Evolutionary conservation across 768 basidiomycete genomes (phyloP).

Genomic region (Boletus rubroflammeus): DNA sequence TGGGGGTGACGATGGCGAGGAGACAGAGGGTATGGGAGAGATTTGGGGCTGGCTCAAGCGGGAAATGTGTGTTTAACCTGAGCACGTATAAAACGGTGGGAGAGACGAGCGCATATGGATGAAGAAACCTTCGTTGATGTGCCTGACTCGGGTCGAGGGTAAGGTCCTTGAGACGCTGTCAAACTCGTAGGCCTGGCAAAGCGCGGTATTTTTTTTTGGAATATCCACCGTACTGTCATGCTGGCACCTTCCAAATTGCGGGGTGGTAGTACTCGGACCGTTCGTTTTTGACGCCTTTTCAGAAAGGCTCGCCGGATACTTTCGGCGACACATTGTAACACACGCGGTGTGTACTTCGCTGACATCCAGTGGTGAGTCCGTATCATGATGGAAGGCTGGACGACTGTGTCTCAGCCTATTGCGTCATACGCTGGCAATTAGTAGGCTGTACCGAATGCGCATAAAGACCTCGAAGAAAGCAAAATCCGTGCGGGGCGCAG

Average conservation of each 20-base stretch:
- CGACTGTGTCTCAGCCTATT: no score
- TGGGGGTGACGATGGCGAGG: background rate
- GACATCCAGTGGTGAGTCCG: no score
- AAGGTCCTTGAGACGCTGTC: background rate
- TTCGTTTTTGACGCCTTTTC: background rate
- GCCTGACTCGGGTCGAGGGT: background rate
- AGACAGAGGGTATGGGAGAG: conserved; percentile 11
- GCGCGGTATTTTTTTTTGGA: no score
- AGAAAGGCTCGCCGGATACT: background rate
- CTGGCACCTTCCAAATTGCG: background rate
- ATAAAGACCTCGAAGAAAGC: no score
- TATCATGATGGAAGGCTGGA: no score
- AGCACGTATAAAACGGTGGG: background rate
- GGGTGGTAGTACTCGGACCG: background rate
- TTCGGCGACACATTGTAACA: no score
- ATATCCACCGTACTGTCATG: no score
- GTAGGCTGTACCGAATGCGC: no score
- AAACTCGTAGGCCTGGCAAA: no score
- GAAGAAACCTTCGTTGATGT: background rate
- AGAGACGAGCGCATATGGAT: background rate
- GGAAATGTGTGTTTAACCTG: conserved; percentile 21
- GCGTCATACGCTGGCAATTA: no score
- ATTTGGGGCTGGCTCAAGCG: conserved; percentile 30
- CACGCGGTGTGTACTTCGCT: no score
- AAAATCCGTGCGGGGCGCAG: no score